These are phyloP conservation scores for Hypoxylon rickii DNA, from an alignment of 495 filamentous ascomycete species.

Conservation along the genomic window DNA sequence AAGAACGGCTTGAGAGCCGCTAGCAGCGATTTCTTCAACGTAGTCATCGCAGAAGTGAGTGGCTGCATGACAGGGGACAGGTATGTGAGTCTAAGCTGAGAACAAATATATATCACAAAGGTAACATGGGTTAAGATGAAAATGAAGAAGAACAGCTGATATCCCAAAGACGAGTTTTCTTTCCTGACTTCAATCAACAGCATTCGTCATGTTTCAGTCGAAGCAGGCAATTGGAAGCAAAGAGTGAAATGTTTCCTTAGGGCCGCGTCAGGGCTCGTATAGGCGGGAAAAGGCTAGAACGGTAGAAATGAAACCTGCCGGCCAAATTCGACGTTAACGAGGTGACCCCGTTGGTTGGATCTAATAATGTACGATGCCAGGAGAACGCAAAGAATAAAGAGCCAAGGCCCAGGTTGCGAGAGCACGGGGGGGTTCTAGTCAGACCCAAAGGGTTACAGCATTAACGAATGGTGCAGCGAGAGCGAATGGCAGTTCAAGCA, in stretches of 20 bases:
- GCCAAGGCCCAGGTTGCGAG: conserved; percentile 31
- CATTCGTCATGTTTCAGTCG: conserved; percentile 37
- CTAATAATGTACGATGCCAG: conserved; percentile 39
- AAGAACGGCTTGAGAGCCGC: conserved; percentile 54
- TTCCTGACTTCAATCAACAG: conserved; percentile 19
- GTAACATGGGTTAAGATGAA: conserved; percentile 16
- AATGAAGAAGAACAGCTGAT: conserved; percentile 20
- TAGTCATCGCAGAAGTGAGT: conserved; percentile 53
- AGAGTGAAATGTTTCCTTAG: conserved; percentile 35
- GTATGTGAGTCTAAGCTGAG: conserved; percentile 15
- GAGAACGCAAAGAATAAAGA: conserved; percentile 35
- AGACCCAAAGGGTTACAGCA: conserved; percentile 32
- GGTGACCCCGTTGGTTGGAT: conserved; percentile 39
- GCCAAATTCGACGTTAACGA: conserved; percentile 36
- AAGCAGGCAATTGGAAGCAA: conserved; percentile 29
- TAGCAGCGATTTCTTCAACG: conserved; percentile 47
- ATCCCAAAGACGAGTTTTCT: conserved; percentile 21
- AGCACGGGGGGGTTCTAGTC: conserved; percentile 18
- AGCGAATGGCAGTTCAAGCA: conserved; percentile 19
- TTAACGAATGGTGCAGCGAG: conserved; percentile 25
- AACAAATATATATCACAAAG: conserved; percentile 36
- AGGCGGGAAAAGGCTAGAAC: conserved; percentile 39
- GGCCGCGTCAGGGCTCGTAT: conserved; percentile 39
- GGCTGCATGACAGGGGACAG: conserved; percentile 49
- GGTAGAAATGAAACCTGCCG: conserved; percentile 43